Conservation (phyloP, 2,329 filamentous ascomycete species). For the Aspergillus arachidicola region DNA sequence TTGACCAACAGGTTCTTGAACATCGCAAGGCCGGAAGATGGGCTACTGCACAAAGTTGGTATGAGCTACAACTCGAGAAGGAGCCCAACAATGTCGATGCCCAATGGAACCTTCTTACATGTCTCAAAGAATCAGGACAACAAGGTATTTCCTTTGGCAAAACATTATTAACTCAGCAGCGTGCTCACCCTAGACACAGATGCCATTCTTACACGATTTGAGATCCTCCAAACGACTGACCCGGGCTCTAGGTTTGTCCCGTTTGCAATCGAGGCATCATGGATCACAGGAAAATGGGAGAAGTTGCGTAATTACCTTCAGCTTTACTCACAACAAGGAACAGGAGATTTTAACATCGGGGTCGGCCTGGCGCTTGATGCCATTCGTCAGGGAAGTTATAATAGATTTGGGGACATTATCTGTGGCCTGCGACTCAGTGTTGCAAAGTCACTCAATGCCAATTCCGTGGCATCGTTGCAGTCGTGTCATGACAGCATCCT, state of each 20-base stretch:
- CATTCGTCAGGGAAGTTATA: conserved; percentile 56
- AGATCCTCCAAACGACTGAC: conserved; percentile 64
- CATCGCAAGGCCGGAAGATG: conserved; percentile 92
- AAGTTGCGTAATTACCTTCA: conserved; percentile 69
- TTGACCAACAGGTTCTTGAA: conserved; percentile 90
- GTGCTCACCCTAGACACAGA: conserved; percentile 52
- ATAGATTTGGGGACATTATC: conserved; percentile 61
- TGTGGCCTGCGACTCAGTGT: conserved; percentile 69
- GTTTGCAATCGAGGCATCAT: conserved; percentile 87
- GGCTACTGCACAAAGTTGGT: conserved; percentile 96
- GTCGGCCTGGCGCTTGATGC: conserved; percentile 70
- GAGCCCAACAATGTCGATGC: conserved; percentile 74
- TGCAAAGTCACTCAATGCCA: conserved; percentile 72
- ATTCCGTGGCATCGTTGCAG: conserved; percentile 77
- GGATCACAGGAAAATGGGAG: conserved; percentile 83
- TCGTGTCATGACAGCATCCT: conserved; percentile 83
- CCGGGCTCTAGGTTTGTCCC: conserved; percentile 69
- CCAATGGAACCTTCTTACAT: conserved; percentile 81
- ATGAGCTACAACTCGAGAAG: conserved; percentile 84
- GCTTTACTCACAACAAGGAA: conserved; percentile 34
- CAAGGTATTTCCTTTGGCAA: conserved; percentile 63
- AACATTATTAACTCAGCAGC: neutral
- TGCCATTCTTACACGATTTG: conserved; percentile 81
- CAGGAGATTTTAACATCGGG: conserved; percentile 78
- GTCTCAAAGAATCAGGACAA: conserved; percentile 92